These are phyloP conservation scores for Cucumis melo DNA, from an alignment of 306 rosid genomes.

Conservation along the genomic window DNA sequence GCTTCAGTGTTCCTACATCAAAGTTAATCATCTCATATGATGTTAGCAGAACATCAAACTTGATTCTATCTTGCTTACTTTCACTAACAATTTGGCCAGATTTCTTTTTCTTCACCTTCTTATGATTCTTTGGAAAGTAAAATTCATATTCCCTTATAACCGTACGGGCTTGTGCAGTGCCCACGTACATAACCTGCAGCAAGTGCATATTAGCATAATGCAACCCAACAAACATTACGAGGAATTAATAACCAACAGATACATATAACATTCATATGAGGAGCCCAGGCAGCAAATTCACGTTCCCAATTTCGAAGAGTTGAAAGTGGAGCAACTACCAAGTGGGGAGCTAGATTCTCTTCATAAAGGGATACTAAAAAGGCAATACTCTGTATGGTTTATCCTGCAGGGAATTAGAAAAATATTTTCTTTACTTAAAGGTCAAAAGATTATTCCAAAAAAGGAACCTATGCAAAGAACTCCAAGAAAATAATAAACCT, in stretches of 20 bases:
- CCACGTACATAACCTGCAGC: constrained; percentile 89
- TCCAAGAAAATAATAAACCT: constrained; percentile 32
- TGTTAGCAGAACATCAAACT: constrained; percentile 90
- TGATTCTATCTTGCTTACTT: constrained; percentile 93
- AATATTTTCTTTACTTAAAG: constrained; percentile 1
- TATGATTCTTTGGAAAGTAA: constrained; percentile 72
- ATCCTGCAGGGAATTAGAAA: constrained; percentile 41
- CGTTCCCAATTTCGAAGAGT: constrained; percentile 98
- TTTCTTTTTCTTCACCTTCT: constrained; percentile 86
- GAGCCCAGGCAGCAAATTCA: constrained; percentile 98
- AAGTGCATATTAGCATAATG: constrained; percentile 23
- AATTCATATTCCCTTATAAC: constrained; percentile 84
- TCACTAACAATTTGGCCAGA: constrained; percentile 51
- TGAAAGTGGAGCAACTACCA: constrained; percentile 98
- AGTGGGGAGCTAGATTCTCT: constrained; percentile 67
- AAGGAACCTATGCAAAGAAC: neutral
- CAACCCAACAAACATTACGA: constrained; percentile 11
- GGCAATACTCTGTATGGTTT: constrained; percentile 98
- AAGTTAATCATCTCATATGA: constrained; percentile 97
- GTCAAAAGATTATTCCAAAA: neutral
- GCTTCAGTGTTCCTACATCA: constrained; percentile 60
- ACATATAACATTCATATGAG: constrained; percentile 96
- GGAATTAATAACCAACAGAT: constrained; percentile 1
- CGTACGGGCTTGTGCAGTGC: constrained; percentile 79
- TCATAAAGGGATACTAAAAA: constrained; percentile 78